Percentiles rank a stretch among this genome's conserved stretches.
phyloP scores from a whole-genome alignment of 441 rosid species.

The Populus hybrid region DNA sequence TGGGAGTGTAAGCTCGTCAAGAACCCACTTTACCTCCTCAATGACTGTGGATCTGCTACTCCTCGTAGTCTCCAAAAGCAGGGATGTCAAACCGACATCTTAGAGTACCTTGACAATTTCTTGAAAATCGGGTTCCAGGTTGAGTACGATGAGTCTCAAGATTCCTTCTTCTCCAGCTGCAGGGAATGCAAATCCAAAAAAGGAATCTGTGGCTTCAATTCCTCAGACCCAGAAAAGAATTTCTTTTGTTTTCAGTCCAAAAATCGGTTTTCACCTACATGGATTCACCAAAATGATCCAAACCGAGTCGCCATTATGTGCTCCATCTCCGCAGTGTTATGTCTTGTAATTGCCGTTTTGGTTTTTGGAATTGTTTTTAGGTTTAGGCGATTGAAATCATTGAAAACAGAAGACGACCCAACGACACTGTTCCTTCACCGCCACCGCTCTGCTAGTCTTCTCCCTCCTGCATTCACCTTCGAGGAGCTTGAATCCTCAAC shows the following conservation, averaged over 20 bases:
- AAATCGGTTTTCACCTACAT: not conserved
- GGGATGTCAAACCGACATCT: slow-evolving; percentile 56
- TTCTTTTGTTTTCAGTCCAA: slow-evolving; percentile 1
- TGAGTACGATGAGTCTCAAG: slow-evolving; percentile 52
- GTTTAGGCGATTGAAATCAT: slow-evolving; percentile 40
- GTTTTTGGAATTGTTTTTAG: slow-evolving; percentile 46
- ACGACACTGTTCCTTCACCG: slow-evolving; percentile 68
- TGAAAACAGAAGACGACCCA: slow-evolving; percentile 66
- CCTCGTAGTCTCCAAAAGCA: slow-evolving; percentile 39
- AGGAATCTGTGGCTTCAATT: not conserved
- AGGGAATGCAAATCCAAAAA: not conserved
- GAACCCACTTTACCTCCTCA: slow-evolving; percentile 53
- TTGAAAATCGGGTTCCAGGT: not conserved
- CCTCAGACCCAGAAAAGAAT: not conserved
- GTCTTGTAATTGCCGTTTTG: slow-evolving; percentile 48
- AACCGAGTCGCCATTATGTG: not conserved
- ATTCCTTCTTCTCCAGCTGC: not conserved
- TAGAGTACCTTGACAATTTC: not conserved
- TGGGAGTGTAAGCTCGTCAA: slow-evolving; percentile 62
- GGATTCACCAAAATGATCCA: not conserved
- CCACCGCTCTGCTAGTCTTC: slow-evolving; percentile 62
- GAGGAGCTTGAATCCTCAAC: slow-evolving; percentile 83
- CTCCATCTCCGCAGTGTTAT: slow-evolving; percentile 20
- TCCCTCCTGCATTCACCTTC: slow-evolving; percentile 85
- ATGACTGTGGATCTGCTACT: slow-evolving; percentile 43